Percentiles rank a stretch among this genome's conserved stretches.
Conservation (phyloP, 2,329 filamentous ascomycete genomes). For the Penicillium sp. region DNA sequence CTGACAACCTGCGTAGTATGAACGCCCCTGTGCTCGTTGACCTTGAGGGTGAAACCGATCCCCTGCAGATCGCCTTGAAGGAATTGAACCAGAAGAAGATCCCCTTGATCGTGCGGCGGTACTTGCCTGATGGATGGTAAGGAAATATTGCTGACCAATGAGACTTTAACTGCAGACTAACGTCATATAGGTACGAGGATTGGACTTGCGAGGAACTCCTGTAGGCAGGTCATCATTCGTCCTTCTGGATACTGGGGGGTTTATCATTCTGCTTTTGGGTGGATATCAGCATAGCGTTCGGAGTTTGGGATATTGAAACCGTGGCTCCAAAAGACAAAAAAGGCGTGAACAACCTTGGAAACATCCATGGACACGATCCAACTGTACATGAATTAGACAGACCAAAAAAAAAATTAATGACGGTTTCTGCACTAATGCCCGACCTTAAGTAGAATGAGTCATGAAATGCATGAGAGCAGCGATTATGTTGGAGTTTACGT, state of each 20-base stretch:
- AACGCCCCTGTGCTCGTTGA: slow-evolving; percentile 97
- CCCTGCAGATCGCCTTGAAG: slow-evolving; percentile 95
- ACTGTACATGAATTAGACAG: slow-evolving; percentile 24
- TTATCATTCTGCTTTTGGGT: slow-evolving; percentile 24
- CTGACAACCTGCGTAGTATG: slow-evolving; percentile 64
- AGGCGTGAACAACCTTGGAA: slow-evolving; percentile 12
- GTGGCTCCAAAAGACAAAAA: slow-evolving; percentile 23
- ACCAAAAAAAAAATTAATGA: slow-evolving; percentile 23
- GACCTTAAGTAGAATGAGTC: not conserved
- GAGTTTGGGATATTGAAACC: slow-evolving; percentile 37
- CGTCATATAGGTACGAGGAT: slow-evolving; percentile 77
- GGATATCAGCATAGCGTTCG: slow-evolving; percentile 42
- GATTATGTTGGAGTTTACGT: not conserved
- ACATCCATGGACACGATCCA: slow-evolving; percentile 14
- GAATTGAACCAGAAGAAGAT: slow-evolving; percentile 99
- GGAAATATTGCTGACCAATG: slow-evolving; percentile 38
- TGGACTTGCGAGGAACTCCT: slow-evolving; percentile 98
- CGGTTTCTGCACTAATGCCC: slow-evolving; percentile 14
- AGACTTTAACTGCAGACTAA: slow-evolving; percentile 3
- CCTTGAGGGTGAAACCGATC: slow-evolving; percentile 95
- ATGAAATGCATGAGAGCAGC: not conserved
- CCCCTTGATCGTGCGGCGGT: slow-evolving; percentile 88
- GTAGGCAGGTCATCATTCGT: slow-evolving; percentile 28
- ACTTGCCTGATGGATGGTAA: slow-evolving; percentile 94
- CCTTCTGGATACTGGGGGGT: slow-evolving; percentile 21